Conservation (phyloP, 805 yeast genomes). For the Candida vartiovaarae region DNA sequence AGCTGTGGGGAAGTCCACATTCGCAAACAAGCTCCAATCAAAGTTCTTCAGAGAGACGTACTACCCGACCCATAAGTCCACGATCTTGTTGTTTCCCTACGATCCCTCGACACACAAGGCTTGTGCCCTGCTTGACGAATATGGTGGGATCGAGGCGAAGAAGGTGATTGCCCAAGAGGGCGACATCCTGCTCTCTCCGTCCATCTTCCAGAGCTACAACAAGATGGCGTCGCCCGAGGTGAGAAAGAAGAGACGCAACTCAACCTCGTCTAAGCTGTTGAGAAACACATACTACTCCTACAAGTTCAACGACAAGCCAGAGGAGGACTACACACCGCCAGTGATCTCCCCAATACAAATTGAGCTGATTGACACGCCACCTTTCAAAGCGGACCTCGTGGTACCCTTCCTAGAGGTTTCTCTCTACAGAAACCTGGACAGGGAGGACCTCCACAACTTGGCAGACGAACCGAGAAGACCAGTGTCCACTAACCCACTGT, state of each 20-base stretch:
- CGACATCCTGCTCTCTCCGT: constrained; percentile 29
- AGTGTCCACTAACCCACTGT: constrained; percentile 56
- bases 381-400: constrained; percentile 55
- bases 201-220: constrained; percentile 30
- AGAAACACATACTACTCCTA: constrained; percentile 17
- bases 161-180: constrained; percentile 26
- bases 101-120: constrained; percentile 34
- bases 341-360: constrained; percentile 50
- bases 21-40: constrained; percentile 41
- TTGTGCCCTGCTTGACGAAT: constrained; percentile 40
- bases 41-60: constrained; percentile 57
- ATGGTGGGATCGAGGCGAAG: constrained; percentile 34
- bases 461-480: constrained; percentile 57
- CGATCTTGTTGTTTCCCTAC: constrained; percentile 51
- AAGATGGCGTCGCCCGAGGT: constrained; percentile 3
- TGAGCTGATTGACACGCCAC: constrained; percentile 72
- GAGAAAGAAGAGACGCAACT: constrained; percentile 12
- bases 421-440: constrained; percentile 52
- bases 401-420: constrained; percentile 77
- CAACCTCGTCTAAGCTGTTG: constrained; percentile 8
- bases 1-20: constrained; percentile 53
- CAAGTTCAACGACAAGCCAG: constrained; percentile 7
- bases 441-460: constrained; percentile 50
- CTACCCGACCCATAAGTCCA: constrained; percentile 64
- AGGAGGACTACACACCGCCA: constrained; percentile 36